Conservation (phyloP, 1,139 yeast species). For the Geotrichum siamense region DNA sequence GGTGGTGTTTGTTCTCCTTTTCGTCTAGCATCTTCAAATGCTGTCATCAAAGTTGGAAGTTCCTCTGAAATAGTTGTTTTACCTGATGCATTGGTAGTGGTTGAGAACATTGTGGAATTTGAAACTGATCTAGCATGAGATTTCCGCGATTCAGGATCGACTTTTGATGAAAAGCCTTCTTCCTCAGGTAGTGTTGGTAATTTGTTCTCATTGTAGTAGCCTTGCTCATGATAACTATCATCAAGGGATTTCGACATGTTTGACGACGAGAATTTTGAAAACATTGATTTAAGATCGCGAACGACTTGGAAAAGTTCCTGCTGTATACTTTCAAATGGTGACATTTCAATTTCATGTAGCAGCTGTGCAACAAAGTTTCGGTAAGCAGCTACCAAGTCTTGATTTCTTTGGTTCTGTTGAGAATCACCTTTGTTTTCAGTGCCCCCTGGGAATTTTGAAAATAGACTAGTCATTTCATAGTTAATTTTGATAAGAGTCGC, state of each 20-base stretch:
- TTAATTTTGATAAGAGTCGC: slow-evolving; percentile 34
- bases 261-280: slow-evolving; percentile 26
- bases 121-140: slow-evolving; percentile 14
- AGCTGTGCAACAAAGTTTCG: slow-evolving; percentile 32
- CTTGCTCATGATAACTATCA: slow-evolving; percentile 6
- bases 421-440: slow-evolving; percentile 3
- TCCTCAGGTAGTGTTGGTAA: slow-evolving; percentile 16
- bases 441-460: slow-evolving; percentile 22
- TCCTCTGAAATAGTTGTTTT: slow-evolving; percentile 28
- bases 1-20: slow-evolving; percentile 20
- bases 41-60: slow-evolving; percentile 27
- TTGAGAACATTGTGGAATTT: slow-evolving; percentile 20
- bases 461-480: slow-evolving; percentile 30
- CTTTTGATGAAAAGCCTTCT: background rate
- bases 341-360: slow-evolving; percentile 30
- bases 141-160: background rate
- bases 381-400: slow-evolving; percentile 27
- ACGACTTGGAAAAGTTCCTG: slow-evolving; percentile 35
- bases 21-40: slow-evolving; percentile 26
- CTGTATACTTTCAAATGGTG: slow-evolving; percentile 32
- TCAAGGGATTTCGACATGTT: slow-evolving; percentile 16
- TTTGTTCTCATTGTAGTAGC: background rate
- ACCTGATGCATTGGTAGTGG: slow-evolving; percentile 18
- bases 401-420: background rate
- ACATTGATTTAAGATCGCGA: slow-evolving; percentile 33